Base-by-base conservation (phyloP, 306 rosid species). In the Acacia crassicarpa region DNA sequence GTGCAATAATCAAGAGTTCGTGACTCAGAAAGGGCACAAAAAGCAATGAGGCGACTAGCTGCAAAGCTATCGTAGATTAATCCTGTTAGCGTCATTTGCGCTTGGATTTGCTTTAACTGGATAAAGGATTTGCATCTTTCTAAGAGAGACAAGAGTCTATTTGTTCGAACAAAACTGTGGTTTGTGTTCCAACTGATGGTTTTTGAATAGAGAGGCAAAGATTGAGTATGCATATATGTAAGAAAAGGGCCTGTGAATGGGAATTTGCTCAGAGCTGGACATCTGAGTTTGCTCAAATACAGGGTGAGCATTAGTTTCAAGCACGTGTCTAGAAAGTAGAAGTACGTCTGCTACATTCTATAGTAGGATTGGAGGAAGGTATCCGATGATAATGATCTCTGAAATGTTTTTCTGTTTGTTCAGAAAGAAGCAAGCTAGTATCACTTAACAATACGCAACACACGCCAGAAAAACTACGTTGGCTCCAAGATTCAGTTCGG, bases 31-130 rank as follows among this genome's bases (percentile, higher is more conserved):
- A 92, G 86, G 66, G 98, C 94, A 49, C 98, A 94, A 23, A 91
- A 92, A 2, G 93, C 89, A 22, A 94, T 84, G 40, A 94, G 92
- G 49, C 93, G 91, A 83, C 97, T 91, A 0, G 87, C 82, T 20
- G 92, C 92, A 40, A 94, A 91, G 19, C 86, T 81, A 44, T 90
- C 76, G 2, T 80, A 73, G 20, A 91, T 53, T 69, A 94, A 86
- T 10, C 96, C 96, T 0, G 91, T 70, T 17, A 87, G 44, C 46
- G 81, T 75, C 93, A 94, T 89, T 46, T 87, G 98, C 45, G 93
- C 81, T 75, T 94, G 98, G 81, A 91, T 91, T 83, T 89, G 91
- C 90, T 82, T 92, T 86, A 94, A 77, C 48, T 94, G 94, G 74
- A 84, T 59, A 67, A 92, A 43, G 59, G 90, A 85, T 67, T 86